These are phyloP conservation scores for Cryptosporidium muris DNA, from an alignment of 169 alveolate genomes.

Conservation along the genomic window DNA sequence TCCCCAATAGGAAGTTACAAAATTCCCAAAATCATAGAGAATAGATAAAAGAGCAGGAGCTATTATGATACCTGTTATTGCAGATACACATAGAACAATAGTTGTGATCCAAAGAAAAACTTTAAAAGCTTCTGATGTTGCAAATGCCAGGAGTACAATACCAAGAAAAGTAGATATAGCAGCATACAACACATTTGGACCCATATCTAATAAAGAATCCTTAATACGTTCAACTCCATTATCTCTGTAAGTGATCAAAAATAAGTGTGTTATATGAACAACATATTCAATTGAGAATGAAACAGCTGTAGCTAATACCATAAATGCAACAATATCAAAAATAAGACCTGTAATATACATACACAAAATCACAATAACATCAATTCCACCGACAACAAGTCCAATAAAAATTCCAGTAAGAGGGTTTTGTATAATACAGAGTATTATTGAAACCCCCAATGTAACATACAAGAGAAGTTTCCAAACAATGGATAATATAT, in stretches of 20 bases:
- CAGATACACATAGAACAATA: constrained; percentile 62
- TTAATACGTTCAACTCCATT: constrained; percentile 55
- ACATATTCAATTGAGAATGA: constrained; percentile 66
- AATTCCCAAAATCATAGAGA: constrained; percentile 30
- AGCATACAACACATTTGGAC: constrained; percentile 67
- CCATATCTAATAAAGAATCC: constrained; percentile 68
- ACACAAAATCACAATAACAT: constrained; percentile 29
- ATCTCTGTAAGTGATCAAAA: constrained; percentile 30
- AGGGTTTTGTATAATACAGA: constrained; percentile 67
- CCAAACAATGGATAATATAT: constrained; percentile 52
- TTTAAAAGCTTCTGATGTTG: constrained; percentile 64
- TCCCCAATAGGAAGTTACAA: constrained; percentile 14
- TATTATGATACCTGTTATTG: constrained; percentile 56
- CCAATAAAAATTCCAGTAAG: constrained; percentile 66
- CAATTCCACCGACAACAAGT: constrained; percentile 59
- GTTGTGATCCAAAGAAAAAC: constrained; percentile 69
- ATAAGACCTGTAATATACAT: constrained; percentile 65
- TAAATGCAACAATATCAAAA: constrained; percentile 64
- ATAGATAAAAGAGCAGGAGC: constrained; percentile 65
- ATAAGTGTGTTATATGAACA: constrained; percentile 57
- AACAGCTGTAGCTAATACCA: constrained; percentile 68
- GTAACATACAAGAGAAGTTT: constrained; percentile 49
- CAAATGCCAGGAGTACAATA: constrained; percentile 53
- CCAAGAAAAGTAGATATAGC: constrained; percentile 65
- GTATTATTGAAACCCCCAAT: constrained; percentile 62